A percentile compares a stretch with the other conserved stretches of the same genome.
Conservation (phyloP, 1,139 yeast species). For the Sugiyamaella pinicola region DNA sequence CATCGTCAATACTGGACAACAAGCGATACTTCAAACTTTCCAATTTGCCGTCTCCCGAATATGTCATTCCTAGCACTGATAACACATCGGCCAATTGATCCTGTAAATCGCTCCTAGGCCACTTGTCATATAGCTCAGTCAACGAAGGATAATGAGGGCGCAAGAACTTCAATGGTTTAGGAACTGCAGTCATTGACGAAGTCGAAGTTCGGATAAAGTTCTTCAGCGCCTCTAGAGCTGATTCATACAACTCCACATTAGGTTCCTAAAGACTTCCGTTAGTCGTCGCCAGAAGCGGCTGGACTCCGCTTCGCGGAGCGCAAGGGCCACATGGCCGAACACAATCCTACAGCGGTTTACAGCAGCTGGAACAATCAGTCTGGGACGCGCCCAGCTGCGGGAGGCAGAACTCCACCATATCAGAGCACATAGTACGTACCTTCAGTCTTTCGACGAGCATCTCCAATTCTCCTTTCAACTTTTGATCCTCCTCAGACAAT, state of each 20-base stretch:
- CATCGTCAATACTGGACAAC: constrained; percentile 56
- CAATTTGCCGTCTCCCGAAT: constrained; percentile 78
- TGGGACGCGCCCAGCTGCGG: too few relatives aligned
- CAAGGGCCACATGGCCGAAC: too few relatives aligned
- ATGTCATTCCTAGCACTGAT: constrained; percentile 95
- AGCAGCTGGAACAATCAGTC: too few relatives aligned
- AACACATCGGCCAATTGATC: constrained; percentile 74
- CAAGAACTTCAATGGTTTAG: constrained; percentile 93
- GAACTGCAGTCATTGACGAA: constrained; percentile 98
- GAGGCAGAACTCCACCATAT: too few relatives aligned
- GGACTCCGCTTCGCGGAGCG: too few relatives aligned
- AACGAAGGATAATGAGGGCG: constrained; percentile 81
- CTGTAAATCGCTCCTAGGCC: constrained; percentile 53
- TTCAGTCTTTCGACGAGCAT: constrained; percentile 76
- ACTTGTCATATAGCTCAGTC: constrained; percentile 63
- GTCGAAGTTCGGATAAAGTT: constrained; percentile 86
- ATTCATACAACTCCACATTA: constrained; percentile 54
- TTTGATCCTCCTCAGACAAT: constrained; percentile 90
- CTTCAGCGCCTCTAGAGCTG: constrained; percentile 69
- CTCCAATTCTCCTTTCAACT: constrained; percentile 84
- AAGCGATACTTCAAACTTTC: constrained; percentile 84
- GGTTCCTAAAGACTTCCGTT: constrained; percentile 40
- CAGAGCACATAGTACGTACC: too few relatives aligned
- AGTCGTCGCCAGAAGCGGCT: too few relatives aligned
- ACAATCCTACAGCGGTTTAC: too few relatives aligned